Conservation (phyloP, 768 basidiomycete species). For the Kockovaella imperatae region DNA sequence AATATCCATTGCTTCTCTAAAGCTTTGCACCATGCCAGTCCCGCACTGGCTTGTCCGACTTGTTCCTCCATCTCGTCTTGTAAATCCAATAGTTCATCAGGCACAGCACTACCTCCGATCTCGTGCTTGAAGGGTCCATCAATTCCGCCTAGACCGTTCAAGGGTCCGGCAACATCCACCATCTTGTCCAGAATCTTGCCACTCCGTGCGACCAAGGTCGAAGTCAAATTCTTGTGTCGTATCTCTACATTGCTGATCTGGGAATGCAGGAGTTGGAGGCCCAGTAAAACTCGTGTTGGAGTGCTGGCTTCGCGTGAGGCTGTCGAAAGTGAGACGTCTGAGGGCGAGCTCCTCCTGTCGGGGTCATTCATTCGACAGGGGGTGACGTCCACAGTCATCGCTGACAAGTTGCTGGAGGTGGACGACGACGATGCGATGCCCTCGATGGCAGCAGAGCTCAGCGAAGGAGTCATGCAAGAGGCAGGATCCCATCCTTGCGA, state of each 20-base stretch:
- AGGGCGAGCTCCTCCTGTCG: too few species aligned
- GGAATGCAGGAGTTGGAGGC: constrained; percentile 15
- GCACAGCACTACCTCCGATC: constrained; percentile 14
- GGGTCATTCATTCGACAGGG: too few species aligned
- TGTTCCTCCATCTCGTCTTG: constrained; percentile 31
- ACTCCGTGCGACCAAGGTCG: constrained; percentile 11
- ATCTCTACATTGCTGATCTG: constrained; percentile 19
- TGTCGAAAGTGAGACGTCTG: too few species aligned
- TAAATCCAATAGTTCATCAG: constrained; percentile 29
- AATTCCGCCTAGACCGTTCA: constrained; percentile 22
- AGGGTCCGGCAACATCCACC: constrained; percentile 29
- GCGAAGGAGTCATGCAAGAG: too few species aligned
- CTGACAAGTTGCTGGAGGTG: too few species aligned
- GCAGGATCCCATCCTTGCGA: too few species aligned
- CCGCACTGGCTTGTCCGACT: constrained; percentile 6
- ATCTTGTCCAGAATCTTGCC: constrained; percentile 26
- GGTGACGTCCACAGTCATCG: too few species aligned
- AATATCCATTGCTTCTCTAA: constrained; percentile 18
- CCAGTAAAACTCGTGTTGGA: too few species aligned
- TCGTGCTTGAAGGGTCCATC: constrained; percentile 12
- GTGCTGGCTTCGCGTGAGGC: too few species aligned
- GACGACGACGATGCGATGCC: too few species aligned
- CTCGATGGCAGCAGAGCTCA: too few species aligned
- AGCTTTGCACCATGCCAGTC: constrained; percentile 16
- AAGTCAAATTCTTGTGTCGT: constrained; percentile 13